Conservation (phyloP, 202 grass and related monocot genomes). For the Eragrostis tef region DNA sequence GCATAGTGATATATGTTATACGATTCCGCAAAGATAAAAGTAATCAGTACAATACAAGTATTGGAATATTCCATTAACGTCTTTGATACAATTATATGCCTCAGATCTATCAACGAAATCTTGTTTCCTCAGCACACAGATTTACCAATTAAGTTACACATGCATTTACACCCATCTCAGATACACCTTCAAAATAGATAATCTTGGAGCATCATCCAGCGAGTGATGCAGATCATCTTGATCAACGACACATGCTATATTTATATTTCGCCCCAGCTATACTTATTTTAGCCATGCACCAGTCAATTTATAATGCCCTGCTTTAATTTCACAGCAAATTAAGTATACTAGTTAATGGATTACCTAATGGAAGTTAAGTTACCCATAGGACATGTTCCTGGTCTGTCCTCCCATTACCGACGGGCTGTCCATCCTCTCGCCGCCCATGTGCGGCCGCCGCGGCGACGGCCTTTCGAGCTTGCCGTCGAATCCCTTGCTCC, state of each 20-base stretch:
- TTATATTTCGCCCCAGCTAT: slow-evolving; percentile 44
- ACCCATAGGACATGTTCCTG: slow-evolving; percentile 80
- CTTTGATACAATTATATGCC: not conserved
- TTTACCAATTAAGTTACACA: slow-evolving; percentile 35
- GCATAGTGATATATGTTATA: not conserved
- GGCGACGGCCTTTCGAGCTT: slow-evolving; percentile 74
- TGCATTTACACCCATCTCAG: slow-evolving; percentile 69
- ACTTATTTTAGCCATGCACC: slow-evolving; percentile 55
- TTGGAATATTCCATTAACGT: not conserved
- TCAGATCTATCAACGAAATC: not conserved
- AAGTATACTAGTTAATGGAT: slow-evolving; percentile 32
- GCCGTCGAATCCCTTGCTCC: slow-evolving; percentile 56
- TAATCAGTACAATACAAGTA: not conserved
- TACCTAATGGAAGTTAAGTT: slow-evolving; percentile 26
- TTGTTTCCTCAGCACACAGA: not conserved
- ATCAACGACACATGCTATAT: slow-evolving; percentile 41
- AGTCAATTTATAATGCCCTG: slow-evolving; percentile 47
- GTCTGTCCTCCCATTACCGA: no score
- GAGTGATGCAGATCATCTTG: slow-evolving; percentile 64
- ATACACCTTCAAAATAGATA: slow-evolving; percentile 40
- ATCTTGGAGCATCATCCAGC: slow-evolving; percentile 56
- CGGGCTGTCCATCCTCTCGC: no score
- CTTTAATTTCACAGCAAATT: slow-evolving; percentile 16
- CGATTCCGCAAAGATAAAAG: not conserved
- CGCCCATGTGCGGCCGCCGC: slow-evolving; percentile 59